phyloP scores from a whole-genome alignment of 441 rosid genomes.

The Metrosideros polymorpha region DNA sequence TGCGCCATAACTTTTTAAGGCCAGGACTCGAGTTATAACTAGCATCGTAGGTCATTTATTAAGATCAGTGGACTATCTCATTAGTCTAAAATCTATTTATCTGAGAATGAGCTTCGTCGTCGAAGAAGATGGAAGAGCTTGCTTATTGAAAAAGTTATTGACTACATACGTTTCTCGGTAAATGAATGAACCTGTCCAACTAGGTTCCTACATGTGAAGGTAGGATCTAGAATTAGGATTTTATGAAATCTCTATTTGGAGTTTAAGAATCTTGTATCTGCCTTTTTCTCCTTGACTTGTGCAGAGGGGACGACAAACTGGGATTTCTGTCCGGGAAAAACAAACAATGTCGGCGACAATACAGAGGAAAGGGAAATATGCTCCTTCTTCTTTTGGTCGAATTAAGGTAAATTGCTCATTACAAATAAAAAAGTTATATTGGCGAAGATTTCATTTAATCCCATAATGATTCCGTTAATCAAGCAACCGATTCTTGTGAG shows the following conservation, averaged over 20 bases:
- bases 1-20: neutral
- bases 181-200: neutral
- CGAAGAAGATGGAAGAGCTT: neutral
- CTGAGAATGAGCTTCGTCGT: neutral
- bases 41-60: neutral
- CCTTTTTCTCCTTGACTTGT: neutral
- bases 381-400: neutral
- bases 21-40: neutral
- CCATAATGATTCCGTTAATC: neutral
- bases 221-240: neutral
- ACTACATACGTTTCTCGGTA: neutral
- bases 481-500: neutral
- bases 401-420: neutral
- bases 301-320: neutral
- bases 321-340: too few species aligned
- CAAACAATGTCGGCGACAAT: too few species aligned
- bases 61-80: neutral
- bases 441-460: neutral
- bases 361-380: neutral
- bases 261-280: neutral
- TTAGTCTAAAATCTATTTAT: neutral
- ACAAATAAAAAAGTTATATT: neutral
- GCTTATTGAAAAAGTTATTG: neutral
- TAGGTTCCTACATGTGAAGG: neutral
- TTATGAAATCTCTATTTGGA: neutral